Base-by-base conservation (phyloP, 2,329 filamentous ascomycete species). In the Orbilia brochopaga region DNA sequence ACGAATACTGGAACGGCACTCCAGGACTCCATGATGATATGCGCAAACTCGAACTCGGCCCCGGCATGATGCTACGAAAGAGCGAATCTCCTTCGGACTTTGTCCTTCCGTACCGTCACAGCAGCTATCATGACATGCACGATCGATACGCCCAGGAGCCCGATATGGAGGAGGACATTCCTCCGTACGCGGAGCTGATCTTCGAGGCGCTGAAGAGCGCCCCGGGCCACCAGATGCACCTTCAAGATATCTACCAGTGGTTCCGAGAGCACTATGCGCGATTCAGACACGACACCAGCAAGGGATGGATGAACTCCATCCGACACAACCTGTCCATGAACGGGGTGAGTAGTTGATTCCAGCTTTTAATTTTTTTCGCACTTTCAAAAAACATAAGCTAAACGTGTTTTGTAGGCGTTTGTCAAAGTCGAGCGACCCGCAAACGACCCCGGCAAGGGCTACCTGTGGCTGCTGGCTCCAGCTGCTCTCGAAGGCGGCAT, bases 291-390 rank as follows among this genome's bases (percentile, higher is more conserved):
- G 78, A 80, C 17, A 83, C 83, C 6, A 81, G 80, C 11, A 89
- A 87, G 76, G 93, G 92, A 8, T 97, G 93, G 93, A 90, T 93
- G 80, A 97, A 97, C 79, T 96, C 91, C 78, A 95, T 97, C 74
- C 86, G 93, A 1, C 93, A 97, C 79, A 97, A 97, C 76, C 82
- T 97, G 6, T 96, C 91, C 53, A 97, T 97, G 92, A 97, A 97
- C 76, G 84, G 85, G 72, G 93, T 97, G 86, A 80, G 87, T 83
- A 30, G 17, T 19, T 35, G 15, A 51, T 61, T 27, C 10, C 32
- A 37, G 13, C 13, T 23, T 15, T 50, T 50, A 21, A n/a, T 40
- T 64, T 58, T 23, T 48, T 75, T 74, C 56, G 44, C 58, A 19
- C 65, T n/a, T n/a, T n/a, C n/a, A n/a, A n/a, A n/a, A n/a, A n/a